Evolutionary conservation across 1,139 yeast species (phyloP).

Genomic region (Wickerhamiella pararugosa): DNA sequence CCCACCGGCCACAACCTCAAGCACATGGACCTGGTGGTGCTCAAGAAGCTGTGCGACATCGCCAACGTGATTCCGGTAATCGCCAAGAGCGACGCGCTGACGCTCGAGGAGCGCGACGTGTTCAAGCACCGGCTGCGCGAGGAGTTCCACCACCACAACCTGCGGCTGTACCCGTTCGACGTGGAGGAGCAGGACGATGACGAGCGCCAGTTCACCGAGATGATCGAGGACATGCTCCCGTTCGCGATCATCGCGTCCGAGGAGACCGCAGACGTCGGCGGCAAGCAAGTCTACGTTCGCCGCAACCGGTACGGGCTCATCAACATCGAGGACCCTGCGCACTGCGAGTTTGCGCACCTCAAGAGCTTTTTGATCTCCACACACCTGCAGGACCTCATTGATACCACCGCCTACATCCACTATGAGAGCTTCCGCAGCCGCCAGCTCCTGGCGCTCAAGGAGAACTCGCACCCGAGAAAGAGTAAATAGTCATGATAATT

Average conservation of each 20-base stretch:
- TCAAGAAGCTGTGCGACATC: conserved; percentile 74
- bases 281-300: conserved; percentile 76
- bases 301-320: conserved; percentile 91
- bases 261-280: conserved; percentile 49
- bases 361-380: conserved; percentile 91
- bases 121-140: conserved; percentile 59
- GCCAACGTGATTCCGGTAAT: conserved; percentile 92
- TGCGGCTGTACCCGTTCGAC: conserved; percentile 81
- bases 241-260: conserved; percentile 96
- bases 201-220: conserved; percentile 26
- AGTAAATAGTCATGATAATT: conserved; percentile 4
- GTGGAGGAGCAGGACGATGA: conserved; percentile 55
- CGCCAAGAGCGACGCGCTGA: conserved; percentile 65
- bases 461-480: conserved; percentile 38
- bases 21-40: conserved; percentile 67
- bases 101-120: conserved; percentile 61
- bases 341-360: conserved; percentile 87
- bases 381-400: conserved; percentile 90
- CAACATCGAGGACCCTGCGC: conserved; percentile 72
- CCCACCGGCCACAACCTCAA: conserved; percentile 76
- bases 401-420: conserved; percentile 75
- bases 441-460: conserved; percentile 87
- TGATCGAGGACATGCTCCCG: conserved; percentile 51
- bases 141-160: conserved; percentile 59
- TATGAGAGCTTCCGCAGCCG: conserved; percentile 88